Base-by-base conservation (phyloP, 176 grass and related monocot genomes). In the Panicum miliaceum region DNA sequence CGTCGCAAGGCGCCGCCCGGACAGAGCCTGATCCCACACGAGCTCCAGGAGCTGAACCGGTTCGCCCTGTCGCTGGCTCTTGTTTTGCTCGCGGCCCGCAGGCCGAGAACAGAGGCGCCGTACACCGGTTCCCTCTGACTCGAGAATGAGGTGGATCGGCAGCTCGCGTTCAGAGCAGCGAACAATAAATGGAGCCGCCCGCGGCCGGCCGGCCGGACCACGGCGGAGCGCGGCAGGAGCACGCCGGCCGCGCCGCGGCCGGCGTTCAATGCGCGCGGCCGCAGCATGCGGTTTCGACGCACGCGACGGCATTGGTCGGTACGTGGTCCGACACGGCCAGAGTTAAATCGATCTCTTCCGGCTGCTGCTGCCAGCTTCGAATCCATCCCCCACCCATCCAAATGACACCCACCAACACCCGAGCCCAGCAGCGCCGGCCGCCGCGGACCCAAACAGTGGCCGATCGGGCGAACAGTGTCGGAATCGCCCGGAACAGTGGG, bases 71-170 rank as follows among this genome's bases (percentile, higher is more conserved):
- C 74, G 38, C 83, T 78, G 60, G 83, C 32, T 74, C 11, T 79
- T 85, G 84, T 85, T 79, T 79, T 37, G 16, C 73, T 23, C n/a
- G 56, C 54, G 20, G 46, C 0, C 0, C 6, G 22, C 37, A 19
- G n/a, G 73, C 8, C 37, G 41, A 12, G 75, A 26, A 26, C 75
- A 42, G 5, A 13, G 37, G 22, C 63, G 36, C 54, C 75, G 54
- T 77, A 77, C 73, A 1, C 16, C n/a, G 36, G 27, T 26, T 23
- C 71, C 11, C 19, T 53, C 85, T 82, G 71, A 20, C 63, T 78
- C 66, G 66, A 84, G 81, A 79, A 84, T 83, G 86, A 45, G 75
- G 32, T 16, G 41, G 79, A 53, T 62, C 22, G 6, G 14, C 71
- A 61, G 69, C 38, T 52, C 25, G 41, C 22, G 72, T 54, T 22